Evolutionary conservation across 306 rosid species (phyloP), one percentile per base, ranked within the genome.

Genomic region (Gleditsia sinensis): DNA sequence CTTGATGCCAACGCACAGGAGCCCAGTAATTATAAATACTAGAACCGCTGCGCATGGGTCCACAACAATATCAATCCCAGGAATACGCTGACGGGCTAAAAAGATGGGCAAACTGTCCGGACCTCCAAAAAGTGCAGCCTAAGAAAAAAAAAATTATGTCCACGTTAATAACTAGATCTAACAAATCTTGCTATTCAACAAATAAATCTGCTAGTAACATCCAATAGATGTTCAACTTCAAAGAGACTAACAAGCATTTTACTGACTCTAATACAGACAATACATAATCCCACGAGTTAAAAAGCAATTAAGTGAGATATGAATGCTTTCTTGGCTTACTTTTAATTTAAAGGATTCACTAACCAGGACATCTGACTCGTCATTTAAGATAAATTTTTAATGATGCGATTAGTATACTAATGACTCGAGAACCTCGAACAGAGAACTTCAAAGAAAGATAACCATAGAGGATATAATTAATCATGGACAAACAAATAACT

Each of bases 41-140:
- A 94, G 71, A 77, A 92, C 59, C 28, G 95, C 97, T 28, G 96
- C 99, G 75, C 95, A 94, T 37, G 99, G 99, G 59, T 94, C 99
- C 28, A 88, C 92, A 66, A 84, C 82, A 17, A 94, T 43, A 69
- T 82, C 89, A 28, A 86, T 81, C 50, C 91, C 88, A 50, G 96
- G 93, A 80, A 94, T 84, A 42, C 71, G 72, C 21, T 86, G 96
- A 28, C 97, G 96, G n/a, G 83, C 78, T 20, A 94, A 81, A 78
- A 94, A 83, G 42, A 75, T n/a, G 43, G 99, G 97, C 74, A 94
- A 84, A 69, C 82, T 86, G 64, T 83, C 88, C 40, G 54, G 21
- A 39, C 97, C 98, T 78, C 98, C 99, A 73, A 91, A 86, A 39
- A 94, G 87, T 59, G 86, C 80, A 69, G 92, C 96, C 99, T 94